phyloP scores from a whole-genome alignment of 306 rosid species.

The Fagus crenata region DNA sequence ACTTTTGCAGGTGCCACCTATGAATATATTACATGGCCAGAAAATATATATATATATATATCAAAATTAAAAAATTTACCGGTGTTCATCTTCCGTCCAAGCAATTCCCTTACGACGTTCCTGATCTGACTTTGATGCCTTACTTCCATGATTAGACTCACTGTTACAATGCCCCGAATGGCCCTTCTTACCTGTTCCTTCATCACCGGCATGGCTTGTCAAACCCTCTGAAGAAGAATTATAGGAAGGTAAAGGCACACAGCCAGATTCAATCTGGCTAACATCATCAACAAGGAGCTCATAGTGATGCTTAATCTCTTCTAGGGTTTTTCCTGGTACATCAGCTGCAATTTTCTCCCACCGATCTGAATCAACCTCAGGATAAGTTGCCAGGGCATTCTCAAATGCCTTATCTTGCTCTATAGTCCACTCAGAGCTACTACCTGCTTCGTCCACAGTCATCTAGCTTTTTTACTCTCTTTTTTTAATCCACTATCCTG shows the following conservation, averaged over 20 bases:
- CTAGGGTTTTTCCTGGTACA: constrained; percentile 75
- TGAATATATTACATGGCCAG: constrained; percentile 3
- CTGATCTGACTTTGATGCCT: constrained; percentile 84
- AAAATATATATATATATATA: constrained; percentile 8
- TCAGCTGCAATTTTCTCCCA: constrained; percentile 88
- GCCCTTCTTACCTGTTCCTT: constrained; percentile 71
- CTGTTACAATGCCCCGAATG: constrained; percentile 42
- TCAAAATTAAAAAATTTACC: constrained; percentile 43
- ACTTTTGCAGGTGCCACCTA: constrained; percentile 19
- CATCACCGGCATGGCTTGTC: constrained; percentile 69
- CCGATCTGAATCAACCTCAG: constrained; percentile 69
- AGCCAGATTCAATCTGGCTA: constrained; percentile 78
- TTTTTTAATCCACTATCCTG: constrained; percentile 27
- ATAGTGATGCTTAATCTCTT: constrained; percentile 78
- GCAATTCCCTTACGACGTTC: constrained; percentile 98
- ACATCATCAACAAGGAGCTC: constrained; percentile 80
- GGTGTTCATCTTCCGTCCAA: constrained; percentile 99
- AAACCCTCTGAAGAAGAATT: constrained; percentile 80
- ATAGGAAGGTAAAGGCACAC: constrained; percentile 79
- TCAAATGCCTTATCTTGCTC: constrained; percentile 95
- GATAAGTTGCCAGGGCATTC: constrained; percentile 73
- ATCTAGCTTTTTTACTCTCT: constrained; percentile 32
- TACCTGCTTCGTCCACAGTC: constrained; percentile 66
- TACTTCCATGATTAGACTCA: constrained; percentile 79
- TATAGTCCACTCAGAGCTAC: constrained; percentile 78